Base-by-base conservation (phyloP, 495 filamentous ascomycete genomes). In the Wilcoxina mikolae region DNA sequence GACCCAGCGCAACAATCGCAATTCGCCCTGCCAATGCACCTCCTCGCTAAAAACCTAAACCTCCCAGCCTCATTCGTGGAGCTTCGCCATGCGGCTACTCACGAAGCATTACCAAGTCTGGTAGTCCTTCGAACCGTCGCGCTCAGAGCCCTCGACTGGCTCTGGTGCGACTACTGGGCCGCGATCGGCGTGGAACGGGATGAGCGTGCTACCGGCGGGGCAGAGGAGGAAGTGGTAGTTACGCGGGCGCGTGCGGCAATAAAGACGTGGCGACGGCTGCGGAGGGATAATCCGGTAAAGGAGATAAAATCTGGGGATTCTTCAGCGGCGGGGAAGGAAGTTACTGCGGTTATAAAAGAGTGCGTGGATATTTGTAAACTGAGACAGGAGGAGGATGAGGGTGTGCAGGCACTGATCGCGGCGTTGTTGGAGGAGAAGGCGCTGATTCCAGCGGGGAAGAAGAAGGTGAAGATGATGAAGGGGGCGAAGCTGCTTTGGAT, bases 51-150 rank as follows among this genome's bases (percentile, higher is more conserved):
- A 59, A 79, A 79, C 49, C 73, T 91, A 17, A 83, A 80, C 0
- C 72, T 95, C 20, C 87, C 89, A 3, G 79, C 81, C 5, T 80
- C 83, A 0, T 91, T 94, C 66, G 88, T 95, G 31, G 88, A 94
- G 69, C 71, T 95, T 49, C 75, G 90, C 17, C 90, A 96, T 63
- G 82, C 91, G 66, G 84, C 84, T 28, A 91, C 87, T 33, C 90
- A 96, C 67, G 83, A 87, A 58, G 83, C 87, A 60, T 69, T 94
- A 51, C 89, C 90, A 0, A 78, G 79, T 0, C 69, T 95, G 49
- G 69, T 74, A 4, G 77, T 85, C 24, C 69, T 95, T 51, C 73
- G 85, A 51, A 72, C 72, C 11, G 79, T 82, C 3, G 74, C 81
- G 2, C 59, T 73, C 57, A 76, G 80, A 58, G 85, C 80, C 1